Evolutionary conservation across 2,329 filamentous ascomycete genomes (phyloP).

Genomic region (Cladosporium phlei): DNA sequence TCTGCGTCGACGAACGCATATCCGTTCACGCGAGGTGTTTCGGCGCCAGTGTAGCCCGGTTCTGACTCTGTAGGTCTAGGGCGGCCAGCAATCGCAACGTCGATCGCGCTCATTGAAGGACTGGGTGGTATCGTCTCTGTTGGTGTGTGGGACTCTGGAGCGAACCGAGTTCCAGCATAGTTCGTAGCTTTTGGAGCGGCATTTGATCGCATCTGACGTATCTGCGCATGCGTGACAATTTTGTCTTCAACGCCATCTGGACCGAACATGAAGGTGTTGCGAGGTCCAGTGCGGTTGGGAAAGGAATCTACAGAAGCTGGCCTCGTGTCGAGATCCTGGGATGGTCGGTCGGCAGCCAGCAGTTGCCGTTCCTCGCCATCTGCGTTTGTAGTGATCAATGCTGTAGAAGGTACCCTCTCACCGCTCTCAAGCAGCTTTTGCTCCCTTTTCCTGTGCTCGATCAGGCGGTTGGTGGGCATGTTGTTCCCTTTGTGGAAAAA

Average conservation of each 20-base stretch:
- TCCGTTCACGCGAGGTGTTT: constrained; percentile 87
- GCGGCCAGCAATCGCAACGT: constrained; percentile 74
- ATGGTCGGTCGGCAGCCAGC: constrained; percentile 39
- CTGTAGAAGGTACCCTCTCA: constrained; percentile 16
- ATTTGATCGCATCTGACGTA: constrained; percentile 63
- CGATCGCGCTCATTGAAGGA: constrained; percentile 77
- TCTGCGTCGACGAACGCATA: constrained; percentile 92
- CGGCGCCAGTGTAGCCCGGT: constrained; percentile 56
- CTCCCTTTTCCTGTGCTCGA: constrained; percentile 50
- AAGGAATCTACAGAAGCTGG: constrained; percentile 74
- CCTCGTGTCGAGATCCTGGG: constrained; percentile 60
- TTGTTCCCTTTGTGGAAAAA: constrained; percentile 91
- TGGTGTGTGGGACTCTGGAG: constrained; percentile 34
- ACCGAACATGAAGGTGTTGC: constrained; percentile 83
- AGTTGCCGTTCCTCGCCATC: constrained; percentile 22
- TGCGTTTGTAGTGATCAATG: constrained; percentile 23
- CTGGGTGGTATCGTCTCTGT: constrained; percentile 56
- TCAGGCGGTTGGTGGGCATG: constrained; percentile 59
- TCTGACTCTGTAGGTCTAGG: constrained; percentile 61
- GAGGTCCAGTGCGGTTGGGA: constrained; percentile 55
- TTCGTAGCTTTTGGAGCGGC: constrained; percentile 72
- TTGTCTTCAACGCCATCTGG: constrained; percentile 60
- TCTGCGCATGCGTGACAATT: constrained; percentile 58
- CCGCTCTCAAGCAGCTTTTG: constrained; percentile 56
- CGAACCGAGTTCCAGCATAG: constrained; percentile 79